A percentile compares a stretch with the other conserved stretches of the same genome.
Evolutionary conservation across 2,329 filamentous ascomycete genomes (phyloP).

Genomic region (Paraconiothyrium brasiliense): DNA sequence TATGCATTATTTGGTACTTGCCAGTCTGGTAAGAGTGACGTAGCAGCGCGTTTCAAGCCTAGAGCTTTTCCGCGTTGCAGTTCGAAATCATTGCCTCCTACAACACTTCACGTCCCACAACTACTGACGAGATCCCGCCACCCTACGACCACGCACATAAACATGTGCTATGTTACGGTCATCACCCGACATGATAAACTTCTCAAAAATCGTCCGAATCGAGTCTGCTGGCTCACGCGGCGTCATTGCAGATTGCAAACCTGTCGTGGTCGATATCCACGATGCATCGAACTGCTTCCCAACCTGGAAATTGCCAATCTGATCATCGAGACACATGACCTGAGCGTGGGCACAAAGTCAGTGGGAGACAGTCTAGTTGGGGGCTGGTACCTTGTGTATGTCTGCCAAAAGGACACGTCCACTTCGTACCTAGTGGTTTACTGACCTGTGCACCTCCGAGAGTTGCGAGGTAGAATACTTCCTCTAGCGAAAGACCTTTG

Average conservation of each 20-base stretch:
- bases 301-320: conserved; percentile 65
- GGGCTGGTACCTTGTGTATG: too few relatives aligned
- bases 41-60: neutral
- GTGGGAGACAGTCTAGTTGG: too few relatives aligned
- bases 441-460: conserved; percentile 64
- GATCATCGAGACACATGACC: conserved; percentile 64
- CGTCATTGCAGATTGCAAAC: conserved; percentile 53
- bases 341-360: conserved; percentile 47
- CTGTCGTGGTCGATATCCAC: conserved; percentile 55
- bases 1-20: too few relatives aligned
- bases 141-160: conserved; percentile 42
- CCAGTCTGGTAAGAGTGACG: neutral
- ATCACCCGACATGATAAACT: conserved; percentile 73
- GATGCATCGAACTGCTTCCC: conserved; percentile 72
- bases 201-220: conserved; percentile 63
- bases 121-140: conserved; percentile 3
- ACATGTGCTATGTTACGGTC: conserved; percentile 68
- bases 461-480: conserved; percentile 67
- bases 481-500: conserved; percentile 32
- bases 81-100: neutral
- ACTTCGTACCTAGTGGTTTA: too few relatives aligned
- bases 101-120: neutral
- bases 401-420: too few relatives aligned
- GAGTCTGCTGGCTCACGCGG: conserved; percentile 63
- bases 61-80: neutral